Evolutionary conservation across 192 early-diverging fungal species (phyloP), one percentile per base, ranked within the genome.

Genomic region (Gigaspora rosea): DNA sequence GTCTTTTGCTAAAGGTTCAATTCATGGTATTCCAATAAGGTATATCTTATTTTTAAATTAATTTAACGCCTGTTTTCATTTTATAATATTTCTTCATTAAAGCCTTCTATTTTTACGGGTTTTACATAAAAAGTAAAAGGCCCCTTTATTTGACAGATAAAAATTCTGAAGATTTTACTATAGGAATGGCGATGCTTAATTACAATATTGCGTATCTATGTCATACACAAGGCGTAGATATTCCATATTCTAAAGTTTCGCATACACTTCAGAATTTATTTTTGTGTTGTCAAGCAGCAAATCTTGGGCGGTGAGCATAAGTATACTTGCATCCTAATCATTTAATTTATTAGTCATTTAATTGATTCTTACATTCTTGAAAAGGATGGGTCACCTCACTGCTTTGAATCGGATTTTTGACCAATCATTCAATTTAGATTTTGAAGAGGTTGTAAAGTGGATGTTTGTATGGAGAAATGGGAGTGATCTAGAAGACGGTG

Each of bases 131-230:
- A n/a, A 86, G 82, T 35, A 87, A 86, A 64, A 73, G 81, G 58
- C 79, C 83, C 0, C 72, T 89, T 4, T 88, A 81, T 63, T 33
- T 89, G 50, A 76, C 79, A 1, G 84, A 85, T 32, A 71, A 78
- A 13, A 86, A 89, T 57, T 52, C 80, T 4, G 71, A 78, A 33
- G 50, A 50, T 1, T 89, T 88, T 68, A 80, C 80, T 1, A 63
- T 78, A 18, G 88, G 86, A 8, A 78, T 89, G 61, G 81, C 83
- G 1, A 83, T 87, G 81, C 71, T 89, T 18, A 89, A 88, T 73
- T 89, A 89, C 58, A 80, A 89, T 32, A 82, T 89, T 70, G 88
- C 84, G 5, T 89, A 88, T 78, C 71, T 89, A 13, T 89, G 88
- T 69, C 80, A 86, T 77, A 85, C 85, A 3, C 88, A 89, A 61